Percentiles rank a stretch among this genome's conserved stretches.
phyloP scores from a whole-genome alignment of 805 yeast genomes.

The Candida pseudoglaebosa region DNA sequence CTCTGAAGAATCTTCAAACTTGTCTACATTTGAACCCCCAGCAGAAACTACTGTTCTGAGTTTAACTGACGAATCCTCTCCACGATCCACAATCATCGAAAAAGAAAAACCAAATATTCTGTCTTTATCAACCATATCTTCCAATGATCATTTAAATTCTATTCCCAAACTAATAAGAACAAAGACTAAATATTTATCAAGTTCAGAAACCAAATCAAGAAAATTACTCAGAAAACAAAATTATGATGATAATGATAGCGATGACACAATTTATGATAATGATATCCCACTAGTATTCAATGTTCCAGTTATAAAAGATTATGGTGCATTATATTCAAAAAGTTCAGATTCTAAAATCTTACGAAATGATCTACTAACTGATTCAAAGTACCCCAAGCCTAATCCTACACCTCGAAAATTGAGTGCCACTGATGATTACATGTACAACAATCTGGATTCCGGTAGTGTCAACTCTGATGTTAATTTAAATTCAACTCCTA shows the following conservation, averaged over 20 bases:
- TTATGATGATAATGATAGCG: constrained; percentile 40
- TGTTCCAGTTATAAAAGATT: constrained; percentile 39
- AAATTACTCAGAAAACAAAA: constrained; percentile 33
- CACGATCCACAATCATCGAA: constrained; percentile 3
- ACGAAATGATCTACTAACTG: constrained; percentile 23
- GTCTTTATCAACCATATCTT: background rate
- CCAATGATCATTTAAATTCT: constrained; percentile 11
- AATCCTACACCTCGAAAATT: constrained; percentile 4
- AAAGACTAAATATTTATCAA: constrained; percentile 30
- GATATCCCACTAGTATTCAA: constrained; percentile 37
- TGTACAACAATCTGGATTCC: constrained; percentile 13
- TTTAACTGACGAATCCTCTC: constrained; percentile 4
- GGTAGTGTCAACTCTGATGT: constrained; percentile 17
- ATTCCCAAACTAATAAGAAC: constrained; percentile 22
- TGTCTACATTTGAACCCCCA: constrained; percentile 9
- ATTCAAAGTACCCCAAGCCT: constrained; percentile 7
- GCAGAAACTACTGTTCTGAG: constrained; percentile 5
- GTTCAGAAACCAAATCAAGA: constrained; percentile 37
- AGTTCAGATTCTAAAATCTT: constrained; percentile 10
- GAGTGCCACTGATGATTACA: constrained; percentile 3
- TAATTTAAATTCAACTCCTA: constrained; percentile 11
- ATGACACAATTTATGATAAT: constrained; percentile 34
- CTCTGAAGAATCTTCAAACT: constrained; percentile 8
- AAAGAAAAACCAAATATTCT: constrained; percentile 6
- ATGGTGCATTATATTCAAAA: constrained; percentile 27